A percentile compares a stretch with the other conserved stretches of the same genome.
Evolutionary conservation across 768 basidiomycete species (phyloP).

Genomic region (Phlebiopsis gigantea): DNA sequence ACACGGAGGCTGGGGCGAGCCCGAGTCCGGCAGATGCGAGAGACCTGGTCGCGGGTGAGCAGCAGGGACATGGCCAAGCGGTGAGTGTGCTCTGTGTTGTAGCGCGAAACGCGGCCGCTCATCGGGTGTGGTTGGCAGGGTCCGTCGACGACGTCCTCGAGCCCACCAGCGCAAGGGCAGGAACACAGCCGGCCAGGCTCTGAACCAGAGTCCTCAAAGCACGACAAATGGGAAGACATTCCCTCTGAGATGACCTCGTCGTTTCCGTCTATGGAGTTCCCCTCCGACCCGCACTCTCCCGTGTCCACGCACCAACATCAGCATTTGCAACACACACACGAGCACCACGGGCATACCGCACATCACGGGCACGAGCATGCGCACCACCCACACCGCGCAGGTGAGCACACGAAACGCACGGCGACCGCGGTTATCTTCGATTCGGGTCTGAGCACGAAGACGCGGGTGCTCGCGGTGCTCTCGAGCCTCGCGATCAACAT

Average conservation of each 20-base stretch:
- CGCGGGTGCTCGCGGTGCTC: slow-evolving; percentile 62
- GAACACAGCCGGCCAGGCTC: slow-evolving; percentile 4
- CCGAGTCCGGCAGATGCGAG: slow-evolving; percentile 37
- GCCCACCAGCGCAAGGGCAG: slow-evolving; percentile 1
- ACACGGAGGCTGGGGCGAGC: slow-evolving; percentile 16
- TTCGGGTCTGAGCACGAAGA: slow-evolving; percentile 54
- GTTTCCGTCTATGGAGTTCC: slow-evolving; percentile 77
- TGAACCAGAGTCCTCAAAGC: slow-evolving; percentile 28
- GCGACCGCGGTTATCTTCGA: slow-evolving; percentile 57
- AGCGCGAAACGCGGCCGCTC: background rate
- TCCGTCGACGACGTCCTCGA: slow-evolving; percentile 4
- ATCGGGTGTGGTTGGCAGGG: background rate
- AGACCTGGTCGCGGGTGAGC: slow-evolving; percentile 37
- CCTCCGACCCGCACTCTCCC: slow-evolving; percentile 53
- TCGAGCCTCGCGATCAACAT: slow-evolving; percentile 82
- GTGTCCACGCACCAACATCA: slow-evolving; percentile 31
- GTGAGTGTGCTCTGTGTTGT: slow-evolving; percentile 22
- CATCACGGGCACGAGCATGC: slow-evolving; percentile 11
- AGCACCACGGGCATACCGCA: slow-evolving; percentile 20
- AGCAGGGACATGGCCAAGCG: slow-evolving; percentile 20
- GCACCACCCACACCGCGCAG: slow-evolving; percentile 1
- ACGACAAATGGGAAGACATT: slow-evolving; percentile 70
- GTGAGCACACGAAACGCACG: slow-evolving; percentile 1
- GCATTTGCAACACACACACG: slow-evolving; percentile 18
- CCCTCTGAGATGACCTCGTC: slow-evolving; percentile 47